Conservation (phyloP, 2,329 filamentous ascomycete species). For the Apiospora phragmitis region DNA sequence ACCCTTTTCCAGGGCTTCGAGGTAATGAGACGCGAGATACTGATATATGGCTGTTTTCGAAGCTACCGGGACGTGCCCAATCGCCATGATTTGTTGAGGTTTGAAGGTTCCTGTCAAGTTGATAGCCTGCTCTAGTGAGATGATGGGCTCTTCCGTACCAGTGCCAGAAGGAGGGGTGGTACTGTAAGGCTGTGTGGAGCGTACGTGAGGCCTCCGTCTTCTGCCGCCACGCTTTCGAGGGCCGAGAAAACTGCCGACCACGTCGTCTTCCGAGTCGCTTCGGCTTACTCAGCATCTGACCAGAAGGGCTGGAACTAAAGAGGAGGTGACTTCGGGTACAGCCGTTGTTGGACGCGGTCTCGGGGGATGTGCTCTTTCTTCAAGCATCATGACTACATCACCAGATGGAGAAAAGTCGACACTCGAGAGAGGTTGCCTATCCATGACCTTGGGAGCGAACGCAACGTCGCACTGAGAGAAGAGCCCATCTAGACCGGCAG, state of each 20-base stretch:
- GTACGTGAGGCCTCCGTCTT: slow-evolving; percentile 44
- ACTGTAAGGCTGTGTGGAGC: slow-evolving; percentile 47
- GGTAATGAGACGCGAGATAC: slow-evolving; percentile 56
- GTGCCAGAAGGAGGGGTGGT: slow-evolving; percentile 55
- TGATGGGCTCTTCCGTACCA: slow-evolving; percentile 41
- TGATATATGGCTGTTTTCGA: slow-evolving; percentile 53
- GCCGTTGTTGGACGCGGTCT: slow-evolving; percentile 36
- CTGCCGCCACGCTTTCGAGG: slow-evolving; percentile 41
- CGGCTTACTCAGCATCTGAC: slow-evolving; percentile 56
- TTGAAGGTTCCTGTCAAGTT: slow-evolving; percentile 58
- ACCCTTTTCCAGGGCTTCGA: slow-evolving; percentile 51
- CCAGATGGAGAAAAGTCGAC: slow-evolving; percentile 61
- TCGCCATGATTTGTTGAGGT: slow-evolving; percentile 63
- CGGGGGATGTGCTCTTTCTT: slow-evolving; percentile 52
- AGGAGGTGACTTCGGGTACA: slow-evolving; percentile 35
- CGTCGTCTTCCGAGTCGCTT: slow-evolving; percentile 67
- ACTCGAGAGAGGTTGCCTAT: slow-evolving; percentile 61
- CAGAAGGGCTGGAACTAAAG: slow-evolving; percentile 50
- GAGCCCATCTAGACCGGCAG: slow-evolving; percentile 59
- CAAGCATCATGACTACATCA: slow-evolving; percentile 62
- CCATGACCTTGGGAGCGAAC: slow-evolving; percentile 63
- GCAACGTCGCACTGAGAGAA: slow-evolving; percentile 67
- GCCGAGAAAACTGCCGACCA: slow-evolving; percentile 59
- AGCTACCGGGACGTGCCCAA: slow-evolving; percentile 56
- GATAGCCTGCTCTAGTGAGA: slow-evolving; percentile 59